phyloP scores from a whole-genome alignment of 805 yeast species.

The Saccharomycopsis guyanensis region DNA sequence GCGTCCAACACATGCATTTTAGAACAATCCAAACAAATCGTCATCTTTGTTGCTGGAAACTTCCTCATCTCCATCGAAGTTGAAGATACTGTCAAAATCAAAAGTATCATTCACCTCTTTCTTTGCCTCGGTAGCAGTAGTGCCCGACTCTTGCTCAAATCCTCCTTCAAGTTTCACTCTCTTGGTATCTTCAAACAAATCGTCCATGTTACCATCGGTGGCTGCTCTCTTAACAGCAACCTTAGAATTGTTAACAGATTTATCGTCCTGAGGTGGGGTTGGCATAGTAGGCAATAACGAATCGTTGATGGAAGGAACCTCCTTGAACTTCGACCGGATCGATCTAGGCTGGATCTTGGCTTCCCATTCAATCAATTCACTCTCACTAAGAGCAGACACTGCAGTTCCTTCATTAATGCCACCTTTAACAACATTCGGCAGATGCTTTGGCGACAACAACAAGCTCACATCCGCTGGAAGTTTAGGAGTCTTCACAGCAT shows the following conservation, averaged over 20 bases:
- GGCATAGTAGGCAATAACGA: conserved; percentile 19
- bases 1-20: too few relatives aligned
- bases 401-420: conserved; percentile 12
- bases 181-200: not conserved
- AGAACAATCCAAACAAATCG: not conserved
- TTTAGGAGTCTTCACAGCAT: not conserved
- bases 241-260: conserved; percentile 3
- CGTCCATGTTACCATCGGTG: not conserved
- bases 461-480: not conserved
- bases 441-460: conserved; percentile 17
- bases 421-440: conserved; percentile 3
- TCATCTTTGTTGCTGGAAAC: conserved; percentile 1
- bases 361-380: conserved; percentile 6
- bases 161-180: not conserved
- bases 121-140: conserved; percentile 2
- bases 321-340: conserved; percentile 19
- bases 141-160: not conserved
- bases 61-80: conserved; percentile 20
- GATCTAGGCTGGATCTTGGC: conserved; percentile 20
- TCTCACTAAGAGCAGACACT: not conserved
- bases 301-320: conserved; percentile 19
- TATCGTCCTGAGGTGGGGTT: conserved; percentile 21
- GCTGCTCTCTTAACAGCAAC: conserved; percentile 1
- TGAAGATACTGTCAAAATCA: conserved; percentile 20
- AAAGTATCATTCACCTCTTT: conserved; percentile 10